Base-by-base conservation (phyloP, 2,329 filamentous ascomycete species). In the Fusarium aywerte region DNA sequence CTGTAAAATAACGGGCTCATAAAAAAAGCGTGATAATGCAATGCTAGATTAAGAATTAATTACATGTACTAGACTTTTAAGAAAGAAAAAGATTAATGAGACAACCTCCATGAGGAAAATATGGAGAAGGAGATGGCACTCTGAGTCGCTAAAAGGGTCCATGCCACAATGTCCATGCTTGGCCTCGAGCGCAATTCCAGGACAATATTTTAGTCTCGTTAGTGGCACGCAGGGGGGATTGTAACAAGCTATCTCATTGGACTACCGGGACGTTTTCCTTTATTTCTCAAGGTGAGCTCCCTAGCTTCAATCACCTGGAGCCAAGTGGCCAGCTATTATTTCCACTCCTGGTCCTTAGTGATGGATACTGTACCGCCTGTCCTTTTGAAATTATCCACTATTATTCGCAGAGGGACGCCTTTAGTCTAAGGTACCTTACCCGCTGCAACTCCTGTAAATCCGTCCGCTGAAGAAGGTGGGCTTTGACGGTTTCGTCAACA, bases 401-500 rank as follows among this genome's bases (percentile, higher is more conserved):
- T 62, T 62, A 49, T 48, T 48, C 31, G n/a, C 18, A 36, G 29
- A 48, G 21, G 45, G 45, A 48, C 23, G 21, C 45, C 45, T 36
- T 16, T 35, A 35, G 32, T 35, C 32, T 18, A 12, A 52, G 49
- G 47, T 38, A 42, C 58, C 32, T 58, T 52, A 48, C 42, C 55
- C 60, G 60, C 65, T 66, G 27, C 65, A 33, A 67, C 65, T 68
- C 65, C 65, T 65, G 65, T 65, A 68, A 69, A 62, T 50, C 47
- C 48, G 43, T 49, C 47, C 44, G 39, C 63, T 58, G 44, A 47
- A 62, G 55, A 61, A 56, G 48, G 58, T 27, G 54, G 38, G 52
- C 42, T 47, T 39, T 33, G 39, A 52, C 36, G 53, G 55, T 44
- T 55, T 65, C 64, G 53, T 58, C 36, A 60, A 61, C 58, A 53